Conservation (phyloP, 1,139 yeast species). For the Arxiozyma slooffiae region DNA sequence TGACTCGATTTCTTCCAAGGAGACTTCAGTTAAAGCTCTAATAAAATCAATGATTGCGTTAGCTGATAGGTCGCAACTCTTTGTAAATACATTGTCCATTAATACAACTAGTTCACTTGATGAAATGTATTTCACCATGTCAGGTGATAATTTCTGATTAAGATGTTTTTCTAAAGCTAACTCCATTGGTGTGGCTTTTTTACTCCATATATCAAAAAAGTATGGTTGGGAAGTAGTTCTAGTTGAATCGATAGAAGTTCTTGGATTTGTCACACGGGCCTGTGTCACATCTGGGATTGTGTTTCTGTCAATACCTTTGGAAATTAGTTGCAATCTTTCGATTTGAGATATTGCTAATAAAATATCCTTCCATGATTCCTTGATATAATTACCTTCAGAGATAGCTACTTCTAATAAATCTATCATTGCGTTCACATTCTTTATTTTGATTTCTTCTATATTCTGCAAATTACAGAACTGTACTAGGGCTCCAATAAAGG, state of each 20-base stretch:
- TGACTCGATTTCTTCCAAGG: constrained; percentile 83
- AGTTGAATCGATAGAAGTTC: constrained; percentile 48
- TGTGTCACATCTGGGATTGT: constrained; percentile 76
- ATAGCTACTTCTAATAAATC: constrained; percentile 69
- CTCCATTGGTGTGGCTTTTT: constrained; percentile 40
- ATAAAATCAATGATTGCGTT: constrained; percentile 82
- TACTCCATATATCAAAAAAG: constrained; percentile 33
- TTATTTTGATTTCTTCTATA: constrained; percentile 64
- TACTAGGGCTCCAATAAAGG: constrained; percentile 82
- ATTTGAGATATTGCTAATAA: constrained; percentile 78
- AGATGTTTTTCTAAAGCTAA: constrained; percentile 42
- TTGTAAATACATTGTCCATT: constrained; percentile 79
- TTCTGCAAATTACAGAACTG: constrained; percentile 78
- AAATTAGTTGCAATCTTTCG: constrained; percentile 78
- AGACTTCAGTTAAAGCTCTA: constrained; percentile 74
- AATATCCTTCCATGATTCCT: constrained; percentile 74
- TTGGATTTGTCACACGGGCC: constrained; percentile 44
- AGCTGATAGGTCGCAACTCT: constrained; percentile 70
- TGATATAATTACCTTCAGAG: constrained; percentile 63
- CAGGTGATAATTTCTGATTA: constrained; percentile 42
- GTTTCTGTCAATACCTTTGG: constrained; percentile 80
- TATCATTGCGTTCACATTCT: constrained; percentile 73
- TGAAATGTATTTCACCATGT: constrained; percentile 50
- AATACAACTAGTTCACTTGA: constrained; percentile 75
- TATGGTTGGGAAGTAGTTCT: constrained; percentile 33